Conservation (phyloP, 176 grass and related monocot species). For the Lolium perenne region DNA sequence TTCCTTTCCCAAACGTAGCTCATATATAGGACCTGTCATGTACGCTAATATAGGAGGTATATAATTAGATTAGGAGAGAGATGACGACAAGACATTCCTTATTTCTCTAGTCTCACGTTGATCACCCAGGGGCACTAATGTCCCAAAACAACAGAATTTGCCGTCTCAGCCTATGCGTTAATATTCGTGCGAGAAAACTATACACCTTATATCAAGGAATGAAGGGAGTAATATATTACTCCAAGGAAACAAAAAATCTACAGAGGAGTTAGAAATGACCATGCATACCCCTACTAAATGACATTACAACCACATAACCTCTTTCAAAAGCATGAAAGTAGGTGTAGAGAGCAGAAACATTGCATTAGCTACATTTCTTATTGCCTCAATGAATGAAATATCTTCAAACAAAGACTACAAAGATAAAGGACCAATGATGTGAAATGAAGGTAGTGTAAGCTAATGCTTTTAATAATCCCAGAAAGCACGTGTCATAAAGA, state of each 20-base stretch:
- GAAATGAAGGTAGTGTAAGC: not conserved
- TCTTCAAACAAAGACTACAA: not conserved
- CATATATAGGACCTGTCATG: no score
- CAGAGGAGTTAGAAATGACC: slow-evolving; percentile 11
- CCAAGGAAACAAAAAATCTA: slow-evolving; percentile 8
- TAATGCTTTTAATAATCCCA: slow-evolving; percentile 19
- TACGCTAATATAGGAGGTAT: no score
- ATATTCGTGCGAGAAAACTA: no score
- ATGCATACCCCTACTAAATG: not conserved
- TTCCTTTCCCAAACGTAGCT: no score
- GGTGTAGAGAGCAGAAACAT: not conserved
- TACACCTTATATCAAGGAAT: no score
- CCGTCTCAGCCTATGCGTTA: no score
- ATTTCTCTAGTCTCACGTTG: no score
- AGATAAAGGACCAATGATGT: not conserved
- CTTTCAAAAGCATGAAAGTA: slow-evolving; percentile 11
- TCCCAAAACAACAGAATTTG: no score
- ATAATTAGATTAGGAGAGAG: no score
- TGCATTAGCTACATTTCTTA: not conserved
- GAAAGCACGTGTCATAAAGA: not conserved
- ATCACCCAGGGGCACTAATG: no score
- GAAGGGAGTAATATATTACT: no score
- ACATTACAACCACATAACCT: not conserved
- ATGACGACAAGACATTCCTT: no score
- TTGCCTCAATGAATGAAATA: not conserved